A percentile compares a stretch with the other conserved stretches of the same genome.
Conservation (phyloP, 1,139 yeast genomes). For the Arxiozyma telluris region DNA sequence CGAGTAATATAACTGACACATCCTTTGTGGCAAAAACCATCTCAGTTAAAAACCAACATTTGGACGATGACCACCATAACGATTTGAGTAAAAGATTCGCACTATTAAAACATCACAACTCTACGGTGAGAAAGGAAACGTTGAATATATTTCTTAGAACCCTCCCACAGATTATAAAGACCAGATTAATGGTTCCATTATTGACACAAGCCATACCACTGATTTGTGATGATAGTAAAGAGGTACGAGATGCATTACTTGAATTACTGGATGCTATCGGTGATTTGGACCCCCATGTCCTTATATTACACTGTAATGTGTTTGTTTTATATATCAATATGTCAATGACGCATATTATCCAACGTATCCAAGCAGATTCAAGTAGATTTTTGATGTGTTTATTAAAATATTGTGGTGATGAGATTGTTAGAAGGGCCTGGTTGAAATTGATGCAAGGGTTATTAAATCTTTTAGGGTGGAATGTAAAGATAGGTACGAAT, state of each 20-base stretch:
- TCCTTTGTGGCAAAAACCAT: conserved; percentile 72
- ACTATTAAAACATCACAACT: conserved; percentile 69
- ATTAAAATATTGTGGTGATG: conserved; percentile 38
- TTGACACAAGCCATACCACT: conserved; percentile 26
- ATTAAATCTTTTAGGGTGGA: conserved; percentile 57
- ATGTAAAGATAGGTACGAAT: conserved; percentile 22
- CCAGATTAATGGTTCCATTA: conserved; percentile 26
- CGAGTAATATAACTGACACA: conserved; percentile 75
- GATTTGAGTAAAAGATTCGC: conserved; percentile 54
- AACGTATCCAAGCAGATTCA: conserved; percentile 63
- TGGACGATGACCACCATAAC: conserved; percentile 23
- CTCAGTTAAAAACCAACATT: conserved; percentile 47
- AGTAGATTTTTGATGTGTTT: conserved; percentile 53
- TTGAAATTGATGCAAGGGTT: conserved; percentile 49
- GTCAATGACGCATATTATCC: conserved; percentile 88
- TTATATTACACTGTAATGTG: conserved; percentile 58
- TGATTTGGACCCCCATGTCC: conserved; percentile 43
- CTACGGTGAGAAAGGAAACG: conserved; percentile 67
- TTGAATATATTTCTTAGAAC: conserved; percentile 41
- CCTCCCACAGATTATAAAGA: conserved; percentile 35
- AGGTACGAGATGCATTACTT: conserved; percentile 56
- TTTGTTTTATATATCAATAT: conserved; percentile 72
- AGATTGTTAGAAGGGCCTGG: conserved; percentile 50
- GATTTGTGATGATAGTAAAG: conserved; percentile 30
- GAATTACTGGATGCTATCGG: conserved; percentile 46